phyloP scores from a whole-genome alignment of 768 basidiomycete species.

The Amylocystis lapponica region DNA sequence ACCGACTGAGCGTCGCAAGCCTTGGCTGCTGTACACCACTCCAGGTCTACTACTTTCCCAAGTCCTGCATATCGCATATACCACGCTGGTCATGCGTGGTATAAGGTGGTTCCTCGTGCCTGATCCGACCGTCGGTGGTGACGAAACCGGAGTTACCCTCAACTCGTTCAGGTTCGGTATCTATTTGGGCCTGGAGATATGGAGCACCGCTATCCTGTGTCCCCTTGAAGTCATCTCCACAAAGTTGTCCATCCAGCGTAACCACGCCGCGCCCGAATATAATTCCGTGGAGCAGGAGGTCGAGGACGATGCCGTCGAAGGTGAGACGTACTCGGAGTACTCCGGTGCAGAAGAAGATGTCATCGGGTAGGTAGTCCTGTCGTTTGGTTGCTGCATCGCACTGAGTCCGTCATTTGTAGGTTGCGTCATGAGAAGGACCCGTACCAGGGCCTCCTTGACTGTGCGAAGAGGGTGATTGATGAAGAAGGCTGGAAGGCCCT shows the following conservation, averaged over 20 bases:
- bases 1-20: constrained; percentile 70
- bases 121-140: constrained; percentile 34
- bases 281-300: constrained; percentile 73
- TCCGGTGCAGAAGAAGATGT: constrained; percentile 75
- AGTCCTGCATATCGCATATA: constrained; percentile 39
- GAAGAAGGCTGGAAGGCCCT: constrained; percentile 74
- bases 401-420: constrained; percentile 29
- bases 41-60: constrained; percentile 54
- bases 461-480: constrained; percentile 66
- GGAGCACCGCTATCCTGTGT: constrained; percentile 56
- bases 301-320: constrained; percentile 56
- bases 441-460: constrained; percentile 69
- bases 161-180: constrained; percentile 45
- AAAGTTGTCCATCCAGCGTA: constrained; percentile 78
- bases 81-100: constrained; percentile 36
- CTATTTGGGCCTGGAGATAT: constrained; percentile 49
- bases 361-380: constrained; percentile 53
- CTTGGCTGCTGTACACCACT: constrained; percentile 78
- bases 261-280: constrained; percentile 70
- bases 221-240: constrained; percentile 79
- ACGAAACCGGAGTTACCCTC: constrained; percentile 35
- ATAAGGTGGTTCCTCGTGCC: constrained; percentile 54
- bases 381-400: neutral
- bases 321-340: constrained; percentile 64
- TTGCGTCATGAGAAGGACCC: constrained; percentile 76